These are phyloP conservation scores for Gymnopus androsaceus DNA, from an alignment of 1,284 basidiomycete genomes.

Conservation along the genomic window DNA sequence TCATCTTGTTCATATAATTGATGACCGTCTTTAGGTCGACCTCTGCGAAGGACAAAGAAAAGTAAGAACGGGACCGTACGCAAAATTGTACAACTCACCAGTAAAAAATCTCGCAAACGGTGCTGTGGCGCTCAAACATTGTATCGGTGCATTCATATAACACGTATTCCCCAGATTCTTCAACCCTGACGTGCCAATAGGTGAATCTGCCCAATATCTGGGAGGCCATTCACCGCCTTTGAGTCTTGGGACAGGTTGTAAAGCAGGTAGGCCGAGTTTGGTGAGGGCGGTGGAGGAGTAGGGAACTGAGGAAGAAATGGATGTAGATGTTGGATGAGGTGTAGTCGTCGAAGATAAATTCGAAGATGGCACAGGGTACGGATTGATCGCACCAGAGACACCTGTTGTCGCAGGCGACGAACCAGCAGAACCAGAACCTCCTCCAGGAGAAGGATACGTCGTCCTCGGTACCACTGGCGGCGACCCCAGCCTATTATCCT, in stretches of 20 bases:
- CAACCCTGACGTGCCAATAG: slow-evolving; percentile 83
- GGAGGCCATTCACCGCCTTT: slow-evolving; percentile 68
- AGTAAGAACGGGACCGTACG: no score
- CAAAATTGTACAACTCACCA: slow-evolving; percentile 43
- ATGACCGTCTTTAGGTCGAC: slow-evolving; percentile 87
- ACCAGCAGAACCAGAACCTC: no score
- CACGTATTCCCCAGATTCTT: slow-evolving; percentile 99
- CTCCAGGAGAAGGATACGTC: slow-evolving; percentile 41
- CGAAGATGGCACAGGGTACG: slow-evolving; percentile 12
- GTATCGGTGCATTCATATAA: slow-evolving; percentile 98
- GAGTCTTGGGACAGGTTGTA: slow-evolving; percentile 51
- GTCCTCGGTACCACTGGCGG: no score
- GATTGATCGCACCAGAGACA: background rate
- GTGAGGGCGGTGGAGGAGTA: background rate
- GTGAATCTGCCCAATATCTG: slow-evolving; percentile 77
- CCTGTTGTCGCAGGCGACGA: background rate
- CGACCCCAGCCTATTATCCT: no score
- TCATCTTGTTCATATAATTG: slow-evolving; percentile 86
- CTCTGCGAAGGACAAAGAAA: slow-evolving; percentile 46
- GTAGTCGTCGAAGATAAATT: slow-evolving; percentile 29
- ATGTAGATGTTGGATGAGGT: background rate
- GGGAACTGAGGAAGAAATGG: background rate
- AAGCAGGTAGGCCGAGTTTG: slow-evolving; percentile 33
- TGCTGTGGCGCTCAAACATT: slow-evolving; percentile 90
- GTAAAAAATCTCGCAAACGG: slow-evolving; percentile 92